Evolutionary conservation across 139 green algal species (phyloP), one percentile per base, ranked within the genome.

Genomic region (Yamagishiella unicocca): DNA sequence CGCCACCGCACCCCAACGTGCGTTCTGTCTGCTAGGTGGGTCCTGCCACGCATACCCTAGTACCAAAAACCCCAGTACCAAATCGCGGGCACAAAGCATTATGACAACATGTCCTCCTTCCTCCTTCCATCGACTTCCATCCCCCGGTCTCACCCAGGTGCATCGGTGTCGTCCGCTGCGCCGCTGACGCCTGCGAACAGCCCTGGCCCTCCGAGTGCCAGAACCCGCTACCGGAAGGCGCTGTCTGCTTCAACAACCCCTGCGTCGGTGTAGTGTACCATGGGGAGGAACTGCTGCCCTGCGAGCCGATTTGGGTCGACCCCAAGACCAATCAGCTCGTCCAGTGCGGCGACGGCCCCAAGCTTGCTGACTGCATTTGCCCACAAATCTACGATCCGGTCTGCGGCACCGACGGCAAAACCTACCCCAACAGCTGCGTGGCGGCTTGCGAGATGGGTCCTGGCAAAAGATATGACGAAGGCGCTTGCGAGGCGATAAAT

Each of bases 331-430:
- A 45, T 2, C 0, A 50, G 70, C 40, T 62, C n/a, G 53, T 82
- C 1, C n/a, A 19, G 12, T 82, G 74, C 45, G 2, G 25, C 9
- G 61, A 29, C 22, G 27, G 1, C 22, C 21, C 27, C 25, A 35
- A 29, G 27, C 31, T 31, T 19, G 66, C 43, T 21, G n/a, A n/a
- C 74, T 82, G 74, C 46, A 37, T 89, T 6, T 93, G 90, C 75
- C 31, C 85, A 7, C 40, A 42, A 4, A 31, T 87, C 19, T 91
- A 90, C 40, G 50, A 90, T 2, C 90, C 88, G 2, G 88, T 92
- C 67, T 80, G 72, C 17, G 70, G 40, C 1, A 24, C 5, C 22
- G 70, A 6, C 22, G 70, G 42, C 22, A 58, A 58, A 17, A 58
- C 50, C 14, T 58, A 58, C 50, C 12, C 14, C 50, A 58, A 58